A percentile compares a stretch with the other conserved stretches of the same genome.
phyloP scores from a whole-genome alignment of 192 early-diverging fungal genomes.

The Chytriomyces sp. region DNA sequence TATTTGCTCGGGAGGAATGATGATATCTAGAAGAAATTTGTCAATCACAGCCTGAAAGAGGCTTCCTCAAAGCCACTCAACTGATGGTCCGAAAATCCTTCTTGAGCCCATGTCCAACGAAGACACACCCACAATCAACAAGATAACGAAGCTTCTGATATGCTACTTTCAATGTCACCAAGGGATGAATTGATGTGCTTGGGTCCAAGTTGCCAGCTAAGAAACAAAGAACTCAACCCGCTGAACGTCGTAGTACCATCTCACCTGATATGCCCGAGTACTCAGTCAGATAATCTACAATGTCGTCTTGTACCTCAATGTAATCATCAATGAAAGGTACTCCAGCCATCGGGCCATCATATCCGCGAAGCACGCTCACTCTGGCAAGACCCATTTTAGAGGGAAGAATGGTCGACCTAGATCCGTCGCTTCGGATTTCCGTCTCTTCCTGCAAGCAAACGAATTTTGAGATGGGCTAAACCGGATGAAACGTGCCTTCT shows the following conservation, averaged over 20 bases:
- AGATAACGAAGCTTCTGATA: conserved; percentile 90
- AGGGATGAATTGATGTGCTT: conserved; percentile 65
- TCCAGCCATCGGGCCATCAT: conserved; percentile 66
- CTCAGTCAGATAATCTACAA: conserved; percentile 91
- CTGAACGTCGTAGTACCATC: conserved; percentile 18
- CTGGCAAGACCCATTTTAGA: conserved; percentile 81
- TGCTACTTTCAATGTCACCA: conserved; percentile 87
- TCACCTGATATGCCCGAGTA: conserved; percentile 70
- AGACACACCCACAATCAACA: conserved; percentile 86
- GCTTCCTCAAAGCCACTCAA: conserved; percentile 41
- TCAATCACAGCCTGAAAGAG: background rate
- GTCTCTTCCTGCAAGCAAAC: conserved; percentile 71
- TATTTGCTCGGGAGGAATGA: conserved; percentile 81
- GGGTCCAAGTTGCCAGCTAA: conserved; percentile 82
- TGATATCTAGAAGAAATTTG: conserved; percentile 62
- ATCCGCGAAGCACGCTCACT: conserved; percentile 86
- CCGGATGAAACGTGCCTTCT: conserved; percentile 41
- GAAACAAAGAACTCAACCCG: conserved; percentile 13
- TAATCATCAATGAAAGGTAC: conserved; percentile 98
- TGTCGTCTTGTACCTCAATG: conserved; percentile 77
- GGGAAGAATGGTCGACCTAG: conserved; percentile 78
- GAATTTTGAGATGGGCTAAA: background rate
- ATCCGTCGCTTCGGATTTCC: conserved; percentile 92
- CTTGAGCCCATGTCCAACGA: conserved; percentile 93
- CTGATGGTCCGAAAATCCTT: conserved; percentile 96